A percentile compares a stretch with the other conserved stretches of the same genome.
phyloP scores from a whole-genome alignment of 768 basidiomycete species.

The Chalciporus pseudorubinellus region DNA sequence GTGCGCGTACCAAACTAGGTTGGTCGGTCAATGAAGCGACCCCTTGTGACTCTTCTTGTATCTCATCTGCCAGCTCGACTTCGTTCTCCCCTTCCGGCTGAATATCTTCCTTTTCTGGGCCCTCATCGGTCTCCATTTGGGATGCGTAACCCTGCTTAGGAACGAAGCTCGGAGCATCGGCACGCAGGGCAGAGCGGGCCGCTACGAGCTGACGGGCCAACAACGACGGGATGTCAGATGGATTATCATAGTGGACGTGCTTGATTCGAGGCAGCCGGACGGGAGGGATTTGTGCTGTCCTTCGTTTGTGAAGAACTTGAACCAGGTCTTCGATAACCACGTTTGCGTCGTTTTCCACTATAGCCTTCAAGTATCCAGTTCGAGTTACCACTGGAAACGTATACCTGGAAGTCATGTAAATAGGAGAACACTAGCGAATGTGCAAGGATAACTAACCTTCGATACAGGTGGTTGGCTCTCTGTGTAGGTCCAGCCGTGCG shows the following conservation, averaged over 20 bases:
- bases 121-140: not conserved
- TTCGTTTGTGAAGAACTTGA: conserved; percentile 21
- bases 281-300: not conserved
- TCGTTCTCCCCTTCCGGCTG: not conserved
- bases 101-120: conserved; percentile 5
- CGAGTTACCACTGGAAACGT: not conserved
- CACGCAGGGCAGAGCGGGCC: conserved; percentile 14
- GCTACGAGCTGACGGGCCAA: conserved; percentile 17
- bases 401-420: not conserved
- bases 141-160: conserved; percentile 2
- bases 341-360: conserved; percentile 14
- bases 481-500: not conserved
- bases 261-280: conserved; percentile 20
- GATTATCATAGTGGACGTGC: conserved; percentile 29
- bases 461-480: conserved; percentile 7
- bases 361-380: conserved; percentile 11
- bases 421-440: not conserved
- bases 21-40: conserved; percentile 11
- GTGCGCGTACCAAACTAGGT: conserved; percentile 12
- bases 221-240: conserved; percentile 31
- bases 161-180: conserved; percentile 18
- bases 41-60: conserved; percentile 14
- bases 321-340: conserved; percentile 22
- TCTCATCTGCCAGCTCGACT: conserved; percentile 5
- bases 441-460: not conserved